Percentiles rank a stretch among this genome's conserved stretches.
phyloP scores from a whole-genome alignment of 2,329 filamentous ascomycete species.

The Talaromyces sp. region DNA sequence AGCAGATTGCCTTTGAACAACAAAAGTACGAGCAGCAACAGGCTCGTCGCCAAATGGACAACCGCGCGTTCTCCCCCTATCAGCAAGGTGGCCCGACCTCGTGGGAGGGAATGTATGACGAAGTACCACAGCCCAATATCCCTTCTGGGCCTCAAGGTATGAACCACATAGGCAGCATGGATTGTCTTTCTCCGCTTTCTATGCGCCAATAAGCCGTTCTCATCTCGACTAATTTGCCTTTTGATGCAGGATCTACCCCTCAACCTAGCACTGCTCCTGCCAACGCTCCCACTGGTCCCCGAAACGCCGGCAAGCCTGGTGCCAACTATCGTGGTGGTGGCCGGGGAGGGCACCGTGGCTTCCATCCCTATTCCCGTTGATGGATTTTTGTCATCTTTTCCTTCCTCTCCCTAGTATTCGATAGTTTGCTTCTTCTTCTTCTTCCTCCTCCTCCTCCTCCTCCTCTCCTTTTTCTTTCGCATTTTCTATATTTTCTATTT shows the following conservation, averaged over 20 bases:
- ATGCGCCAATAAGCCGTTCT: not conserved
- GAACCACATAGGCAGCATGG: constrained; percentile 40
- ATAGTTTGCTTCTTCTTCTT: not conserved
- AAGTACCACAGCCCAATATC: constrained; percentile 80
- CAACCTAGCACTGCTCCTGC: constrained; percentile 64
- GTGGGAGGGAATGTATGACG: constrained; percentile 99
- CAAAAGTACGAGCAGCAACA: constrained; percentile 76
- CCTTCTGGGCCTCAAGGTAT: constrained; percentile 55
- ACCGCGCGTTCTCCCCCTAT: constrained; percentile 45
- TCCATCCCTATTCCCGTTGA: constrained; percentile 71
- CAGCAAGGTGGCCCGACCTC: constrained; percentile 71
- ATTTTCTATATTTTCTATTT: too few relatives aligned
- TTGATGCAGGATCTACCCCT: constrained; percentile 38
- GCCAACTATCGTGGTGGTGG: constrained; percentile 93
- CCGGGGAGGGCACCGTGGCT: constrained; percentile 71
- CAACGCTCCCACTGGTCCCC: constrained; percentile 90
- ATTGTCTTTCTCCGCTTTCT: not conserved
- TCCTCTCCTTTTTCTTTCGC: too few relatives aligned
- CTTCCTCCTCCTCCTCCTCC: not conserved
- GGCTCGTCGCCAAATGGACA: constrained; percentile 55
- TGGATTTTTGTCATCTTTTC: not conserved
- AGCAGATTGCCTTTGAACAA: constrained; percentile 75
- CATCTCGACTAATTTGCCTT: not conserved
- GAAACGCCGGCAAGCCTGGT: constrained; percentile 89
- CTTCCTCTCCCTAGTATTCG: constrained; percentile 6